Conservation (phyloP, 2,329 filamentous ascomycete genomes). For the Microsporum canis region DNA sequence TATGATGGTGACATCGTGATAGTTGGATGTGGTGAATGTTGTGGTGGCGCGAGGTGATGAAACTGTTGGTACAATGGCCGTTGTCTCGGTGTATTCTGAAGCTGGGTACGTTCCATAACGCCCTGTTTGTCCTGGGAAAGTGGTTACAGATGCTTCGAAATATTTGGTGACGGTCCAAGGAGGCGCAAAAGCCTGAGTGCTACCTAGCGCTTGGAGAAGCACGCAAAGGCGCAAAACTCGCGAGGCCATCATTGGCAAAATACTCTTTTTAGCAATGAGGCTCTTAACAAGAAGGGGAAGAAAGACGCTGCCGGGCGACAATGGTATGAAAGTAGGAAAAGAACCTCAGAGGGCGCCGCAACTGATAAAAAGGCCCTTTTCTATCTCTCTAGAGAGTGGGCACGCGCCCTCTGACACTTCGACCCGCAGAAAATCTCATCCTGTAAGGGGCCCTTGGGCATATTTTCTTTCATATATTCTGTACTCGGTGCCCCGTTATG, state of each 20-base stretch:
- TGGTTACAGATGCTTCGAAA: not conserved
- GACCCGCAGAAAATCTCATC: not conserved
- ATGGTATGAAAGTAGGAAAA: not conserved
- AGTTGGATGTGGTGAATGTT: not conserved
- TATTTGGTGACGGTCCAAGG: not conserved
- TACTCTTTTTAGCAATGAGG: not conserved
- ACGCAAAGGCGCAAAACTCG: not conserved
- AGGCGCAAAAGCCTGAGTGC: not conserved
- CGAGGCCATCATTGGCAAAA: not conserved
- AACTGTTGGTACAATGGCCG: not conserved
- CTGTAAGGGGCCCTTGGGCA: not conserved
- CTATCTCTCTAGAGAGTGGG: not conserved
- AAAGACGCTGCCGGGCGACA: not conserved
- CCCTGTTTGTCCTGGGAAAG: not conserved
- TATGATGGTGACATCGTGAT: not conserved
- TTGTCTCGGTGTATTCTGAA: not conserved
- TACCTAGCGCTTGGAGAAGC: not conserved
- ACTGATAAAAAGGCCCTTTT: not conserved
- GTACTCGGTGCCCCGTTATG: not conserved
- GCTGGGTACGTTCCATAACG: not conserved
- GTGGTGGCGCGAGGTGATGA: not conserved
- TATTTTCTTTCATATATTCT: not conserved
- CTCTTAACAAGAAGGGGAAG: not conserved
- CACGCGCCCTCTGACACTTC: not conserved
- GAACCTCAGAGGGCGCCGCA: not conserved